Conservation (phyloP, 2,329 filamentous ascomycete species). For the Teratosphaeria zuluensis region DNA sequence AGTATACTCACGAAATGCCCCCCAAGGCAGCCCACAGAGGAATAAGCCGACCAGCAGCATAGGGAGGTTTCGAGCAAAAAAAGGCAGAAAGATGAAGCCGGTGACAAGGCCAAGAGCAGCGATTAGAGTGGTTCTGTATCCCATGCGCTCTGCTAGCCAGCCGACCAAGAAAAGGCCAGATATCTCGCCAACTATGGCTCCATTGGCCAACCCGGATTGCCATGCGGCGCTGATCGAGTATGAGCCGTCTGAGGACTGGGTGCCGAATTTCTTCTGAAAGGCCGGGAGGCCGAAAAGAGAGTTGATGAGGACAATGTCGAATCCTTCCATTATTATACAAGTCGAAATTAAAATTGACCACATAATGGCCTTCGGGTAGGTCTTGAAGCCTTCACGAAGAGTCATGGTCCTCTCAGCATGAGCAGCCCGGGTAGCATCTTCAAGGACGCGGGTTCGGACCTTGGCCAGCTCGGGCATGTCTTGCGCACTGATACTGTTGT, state of each 20-base stretch:
- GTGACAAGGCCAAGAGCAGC: conserved; percentile 32
- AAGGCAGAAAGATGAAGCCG: conserved; percentile 44
- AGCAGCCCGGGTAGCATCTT: conserved; percentile 3
- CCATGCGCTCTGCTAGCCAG: conserved; percentile 46
- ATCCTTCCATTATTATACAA: conserved; percentile 33
- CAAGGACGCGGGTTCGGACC: neutral
- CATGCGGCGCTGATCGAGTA: conserved; percentile 46
- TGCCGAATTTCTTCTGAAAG: conserved; percentile 32
- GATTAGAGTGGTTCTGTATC: conserved; percentile 46
- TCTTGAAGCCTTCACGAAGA: conserved; percentile 21
- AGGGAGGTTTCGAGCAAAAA: conserved; percentile 30
- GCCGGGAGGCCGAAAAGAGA: conserved; percentile 25
- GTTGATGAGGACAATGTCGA: conserved; percentile 28
- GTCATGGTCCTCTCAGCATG: conserved; percentile 21
- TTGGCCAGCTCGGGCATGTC: neutral
- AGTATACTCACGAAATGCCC: neutral
- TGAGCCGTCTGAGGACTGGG: conserved; percentile 24
- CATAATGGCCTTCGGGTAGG: conserved; percentile 27
- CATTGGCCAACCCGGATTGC: conserved; percentile 49
- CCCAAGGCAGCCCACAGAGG: conserved; percentile 29
- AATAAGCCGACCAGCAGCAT: conserved; percentile 25
- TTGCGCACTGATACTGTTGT: neutral
- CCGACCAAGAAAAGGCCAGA: conserved; percentile 59
- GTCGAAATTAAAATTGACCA: conserved; percentile 30
- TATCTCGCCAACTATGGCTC: conserved; percentile 34